A percentile compares a stretch with the other conserved stretches of the same genome.
Conservation (phyloP, 108 stramenopile genomes). For the Discostella pseudostelligera region DNA sequence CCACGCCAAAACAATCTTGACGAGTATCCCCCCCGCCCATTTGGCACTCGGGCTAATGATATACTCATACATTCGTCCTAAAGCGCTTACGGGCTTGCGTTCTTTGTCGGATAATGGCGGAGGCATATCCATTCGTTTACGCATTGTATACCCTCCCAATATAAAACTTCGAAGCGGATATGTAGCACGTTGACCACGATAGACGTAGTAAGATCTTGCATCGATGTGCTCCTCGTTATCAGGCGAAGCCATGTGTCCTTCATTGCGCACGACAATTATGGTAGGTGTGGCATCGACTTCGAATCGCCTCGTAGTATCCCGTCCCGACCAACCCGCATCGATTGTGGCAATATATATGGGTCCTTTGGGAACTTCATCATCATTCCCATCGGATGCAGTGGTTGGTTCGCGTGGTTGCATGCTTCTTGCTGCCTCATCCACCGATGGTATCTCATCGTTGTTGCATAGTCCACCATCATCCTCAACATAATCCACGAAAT, state of each 20-base stretch:
- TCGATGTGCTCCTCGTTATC: conserved; percentile 6
- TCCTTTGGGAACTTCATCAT: conserved; percentile 19
- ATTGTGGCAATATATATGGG: conserved; percentile 39
- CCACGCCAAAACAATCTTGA: conserved; percentile 28
- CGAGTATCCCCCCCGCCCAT: conserved; percentile 16
- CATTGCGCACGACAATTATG: conserved; percentile 34
- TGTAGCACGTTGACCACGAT: conserved; percentile 30
- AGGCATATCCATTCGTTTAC: conserved; percentile 25
- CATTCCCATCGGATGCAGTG: conserved; percentile 1
- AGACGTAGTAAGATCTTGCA: conserved; percentile 31
- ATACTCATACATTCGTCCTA: conserved; percentile 17
- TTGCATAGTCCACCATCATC: neutral
- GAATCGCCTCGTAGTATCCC: conserved; percentile 39
- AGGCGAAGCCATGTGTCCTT: conserved; percentile 20
- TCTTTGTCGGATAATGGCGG: conserved; percentile 17
- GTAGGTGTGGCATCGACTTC: conserved; percentile 40
- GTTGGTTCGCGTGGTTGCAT: too few species aligned
- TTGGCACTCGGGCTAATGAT: conserved; percentile 10
- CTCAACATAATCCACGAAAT: neutral
- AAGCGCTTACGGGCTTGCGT: conserved; percentile 10
- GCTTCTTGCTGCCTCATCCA: too few species aligned
- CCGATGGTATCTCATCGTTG: too few species aligned
- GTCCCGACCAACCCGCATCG: conserved; percentile 36
- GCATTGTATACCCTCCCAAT: conserved; percentile 23
- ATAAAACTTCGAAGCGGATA: conserved; percentile 35